Evolutionary conservation across 2,329 filamentous ascomycete species (phyloP), one percentile per base, ranked within the genome.

Genomic region (Geosmithia morbida): DNA sequence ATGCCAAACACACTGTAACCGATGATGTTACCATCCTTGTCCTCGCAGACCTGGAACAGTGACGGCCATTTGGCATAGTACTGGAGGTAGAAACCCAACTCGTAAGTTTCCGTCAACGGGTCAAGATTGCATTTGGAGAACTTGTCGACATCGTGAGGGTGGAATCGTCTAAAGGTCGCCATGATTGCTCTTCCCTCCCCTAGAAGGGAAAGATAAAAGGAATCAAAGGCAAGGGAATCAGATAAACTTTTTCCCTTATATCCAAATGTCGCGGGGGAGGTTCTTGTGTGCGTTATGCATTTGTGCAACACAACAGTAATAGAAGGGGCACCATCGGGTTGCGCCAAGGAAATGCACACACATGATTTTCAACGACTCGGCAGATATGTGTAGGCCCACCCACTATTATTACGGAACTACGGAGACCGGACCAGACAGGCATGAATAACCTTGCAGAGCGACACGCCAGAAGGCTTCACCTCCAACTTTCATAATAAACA

Each of bases 41-140:
- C 87, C 62, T 95, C 87, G 50, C 94, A 87, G 16, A 94, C 86
- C 60, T 87, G 87, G 68, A 96, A 97, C 42, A 97, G 77, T 22
- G 88, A 83, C 1, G 92, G 92, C 92, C 92, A 98, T 72, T 86
- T 87, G 47, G 88, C 87, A 53, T 95, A 81, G 66, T 98, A 98
- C 59, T 94, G 86, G 50, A 96, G 78, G 69, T 98, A 98, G 70
- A 97, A 98, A 52, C 81, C 79, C 53, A 95, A 77, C 63, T 94
- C 88, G 69, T 97, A 98, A 48, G 94, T 97, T 69, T 98, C 92
- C n/a, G 92, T 97, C 51, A 96, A 74, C 41, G 87, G 87, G 61
- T 98, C 92, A 51, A 98, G 81, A 61, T 98, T 98, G 66, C 89
- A 95, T 54, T 88, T 82, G 55, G 94, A 94, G 65, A 97, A 83